Evolutionary conservation across 257 asterid species (phyloP).

Genomic region (Striga asiatica): DNA sequence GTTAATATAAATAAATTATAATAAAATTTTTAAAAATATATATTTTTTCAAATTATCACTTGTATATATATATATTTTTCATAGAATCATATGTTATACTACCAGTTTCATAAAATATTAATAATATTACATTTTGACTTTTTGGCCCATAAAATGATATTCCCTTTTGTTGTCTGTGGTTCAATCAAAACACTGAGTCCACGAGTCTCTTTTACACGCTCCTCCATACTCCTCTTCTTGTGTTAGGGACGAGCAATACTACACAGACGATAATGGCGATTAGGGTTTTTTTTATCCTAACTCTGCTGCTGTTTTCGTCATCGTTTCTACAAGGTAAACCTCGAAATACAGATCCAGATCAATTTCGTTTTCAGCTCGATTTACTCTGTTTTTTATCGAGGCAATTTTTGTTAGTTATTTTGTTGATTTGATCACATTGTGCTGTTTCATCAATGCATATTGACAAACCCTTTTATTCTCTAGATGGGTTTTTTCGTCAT

Average conservation of each 20-base stretch:
- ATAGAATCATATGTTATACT: no score
- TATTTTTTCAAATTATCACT: background rate
- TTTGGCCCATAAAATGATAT: constrained; percentile 15
- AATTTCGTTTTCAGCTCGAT: background rate
- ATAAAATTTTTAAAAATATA: no score
- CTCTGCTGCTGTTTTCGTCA: constrained; percentile 60
- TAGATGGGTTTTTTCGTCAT: background rate
- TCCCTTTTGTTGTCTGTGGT: background rate
- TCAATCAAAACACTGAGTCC: background rate
- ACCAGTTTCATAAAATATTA: no score
- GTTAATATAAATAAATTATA: no score
- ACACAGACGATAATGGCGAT: constrained; percentile 28
- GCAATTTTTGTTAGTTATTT: background rate
- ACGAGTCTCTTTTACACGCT: background rate
- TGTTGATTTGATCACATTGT: background rate
- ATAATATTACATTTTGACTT: constrained; percentile 18
- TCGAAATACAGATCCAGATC: constrained; percentile 25
- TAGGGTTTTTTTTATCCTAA: constrained; percentile 57
- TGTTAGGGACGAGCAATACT: constrained; percentile 6
- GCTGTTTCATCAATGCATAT: constrained; percentile 14
- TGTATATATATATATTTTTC: no score
- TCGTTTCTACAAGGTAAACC: constrained; percentile 57
- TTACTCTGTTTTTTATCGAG: background rate
- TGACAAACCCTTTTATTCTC: background rate
- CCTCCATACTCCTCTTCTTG: constrained; percentile 8